Percentiles rank a stretch among this genome's conserved stretches.
phyloP scores from a whole-genome alignment of 352 stramenopile genomes.

The Saprolegnia parasitica region DNA sequence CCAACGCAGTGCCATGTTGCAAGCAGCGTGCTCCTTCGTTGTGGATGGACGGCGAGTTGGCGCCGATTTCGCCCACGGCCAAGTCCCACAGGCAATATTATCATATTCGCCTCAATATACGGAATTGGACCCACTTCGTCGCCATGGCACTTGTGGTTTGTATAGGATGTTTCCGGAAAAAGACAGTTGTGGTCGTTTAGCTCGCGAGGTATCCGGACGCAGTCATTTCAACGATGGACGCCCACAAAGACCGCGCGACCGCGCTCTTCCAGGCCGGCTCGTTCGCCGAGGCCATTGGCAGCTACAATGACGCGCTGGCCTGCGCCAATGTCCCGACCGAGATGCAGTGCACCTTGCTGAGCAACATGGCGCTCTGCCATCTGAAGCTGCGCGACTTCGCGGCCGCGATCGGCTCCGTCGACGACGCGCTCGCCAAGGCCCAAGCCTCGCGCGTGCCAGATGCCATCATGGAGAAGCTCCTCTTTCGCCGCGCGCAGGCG shows the following conservation, averaged over 20 bases:
- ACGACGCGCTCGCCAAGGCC: slow-evolving; percentile 36
- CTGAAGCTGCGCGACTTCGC: slow-evolving; percentile 64
- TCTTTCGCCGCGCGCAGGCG: slow-evolving; percentile 71
- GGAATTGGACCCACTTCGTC: background rate
- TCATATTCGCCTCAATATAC: background rate
- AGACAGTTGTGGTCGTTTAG: background rate
- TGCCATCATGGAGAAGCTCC: slow-evolving; percentile 64
- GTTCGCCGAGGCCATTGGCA: slow-evolving; percentile 48
- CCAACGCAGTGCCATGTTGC: no score
- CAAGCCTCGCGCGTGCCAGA: slow-evolving; percentile 31
- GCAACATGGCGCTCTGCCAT: slow-evolving; percentile 68
- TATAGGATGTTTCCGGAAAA: background rate
- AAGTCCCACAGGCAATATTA: background rate
- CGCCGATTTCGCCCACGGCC: no score
- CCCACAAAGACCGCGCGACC: slow-evolving; percentile 61
- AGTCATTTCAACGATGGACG: slow-evolving; percentile 43
- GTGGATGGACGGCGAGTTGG: no score
- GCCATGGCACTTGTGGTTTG: no score
- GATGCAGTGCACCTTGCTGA: slow-evolving; percentile 58
- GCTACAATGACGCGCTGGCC: slow-evolving; percentile 59
- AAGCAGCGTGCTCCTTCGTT: no score
- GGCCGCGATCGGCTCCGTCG: slow-evolving; percentile 50
- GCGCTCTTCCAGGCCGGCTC: slow-evolving; percentile 72
- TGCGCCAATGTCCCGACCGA: slow-evolving; percentile 32
- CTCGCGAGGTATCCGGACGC: background rate